Conservation (phyloP, 495 filamentous ascomycete species). For the Cercophora newfieldiana region DNA sequence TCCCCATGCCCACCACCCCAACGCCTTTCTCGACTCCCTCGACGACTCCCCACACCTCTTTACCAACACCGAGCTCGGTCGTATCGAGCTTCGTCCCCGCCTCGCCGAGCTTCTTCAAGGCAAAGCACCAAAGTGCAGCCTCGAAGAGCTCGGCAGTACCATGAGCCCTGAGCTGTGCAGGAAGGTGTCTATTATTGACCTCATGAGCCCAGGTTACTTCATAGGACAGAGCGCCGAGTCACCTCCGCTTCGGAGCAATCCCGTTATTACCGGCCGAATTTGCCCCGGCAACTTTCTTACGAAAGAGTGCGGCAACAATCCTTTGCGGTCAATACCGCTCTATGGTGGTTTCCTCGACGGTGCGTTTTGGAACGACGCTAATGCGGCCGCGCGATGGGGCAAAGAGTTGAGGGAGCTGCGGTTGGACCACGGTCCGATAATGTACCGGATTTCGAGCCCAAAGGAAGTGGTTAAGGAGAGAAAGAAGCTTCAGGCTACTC, state of each 20-base stretch:
- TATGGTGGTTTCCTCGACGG: background rate
- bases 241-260: background rate
- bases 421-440: background rate
- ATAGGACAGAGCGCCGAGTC: background rate
- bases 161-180: background rate
- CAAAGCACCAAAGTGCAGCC: background rate
- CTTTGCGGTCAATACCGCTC: background rate
- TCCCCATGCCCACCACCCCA: background rate
- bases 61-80: background rate
- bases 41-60: background rate
- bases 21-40: background rate
- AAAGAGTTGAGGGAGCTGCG: background rate
- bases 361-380: background rate
- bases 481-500: background rate
- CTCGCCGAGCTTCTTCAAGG: background rate
- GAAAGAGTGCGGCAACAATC: background rate
- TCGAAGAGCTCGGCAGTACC: background rate
- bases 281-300: conserved; percentile 1
- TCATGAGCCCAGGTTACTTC: background rate
- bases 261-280: background rate
- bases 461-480: background rate
- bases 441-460: background rate
- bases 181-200: background rate
- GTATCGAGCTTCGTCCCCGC: conserved; percentile 1
- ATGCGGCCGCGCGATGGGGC: background rate